Percentiles rank a stretch among this genome's conserved stretches.
Conservation (phyloP, 805 yeast genomes). For the Nakazawaea wickerhamii region DNA sequence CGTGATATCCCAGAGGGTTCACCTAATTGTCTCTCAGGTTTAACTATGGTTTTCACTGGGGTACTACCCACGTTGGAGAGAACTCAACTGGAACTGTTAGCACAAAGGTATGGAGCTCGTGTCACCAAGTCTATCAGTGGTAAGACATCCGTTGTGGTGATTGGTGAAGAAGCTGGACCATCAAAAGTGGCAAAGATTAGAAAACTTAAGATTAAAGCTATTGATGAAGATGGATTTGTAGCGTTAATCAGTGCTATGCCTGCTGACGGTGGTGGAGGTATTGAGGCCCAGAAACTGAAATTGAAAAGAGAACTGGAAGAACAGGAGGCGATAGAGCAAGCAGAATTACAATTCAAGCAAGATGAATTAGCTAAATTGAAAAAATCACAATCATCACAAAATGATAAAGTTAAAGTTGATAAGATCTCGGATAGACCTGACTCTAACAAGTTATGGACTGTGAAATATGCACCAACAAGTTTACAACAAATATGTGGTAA, state of each 20-base stretch:
- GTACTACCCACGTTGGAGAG: slow-evolving; percentile 75
- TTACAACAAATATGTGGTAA: slow-evolving; percentile 86
- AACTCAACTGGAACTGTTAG: slow-evolving; percentile 65
- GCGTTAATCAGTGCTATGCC: slow-evolving; percentile 77
- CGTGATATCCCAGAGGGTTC: slow-evolving; percentile 72
- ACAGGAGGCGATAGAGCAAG: slow-evolving; percentile 45
- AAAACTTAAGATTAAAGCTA: slow-evolving; percentile 68
- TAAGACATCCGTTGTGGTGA: slow-evolving; percentile 81
- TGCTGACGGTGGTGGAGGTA: slow-evolving; percentile 86
- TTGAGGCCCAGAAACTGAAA: slow-evolving; percentile 66
- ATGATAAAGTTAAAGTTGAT: slow-evolving; percentile 13
- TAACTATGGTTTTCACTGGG: slow-evolving; percentile 93
- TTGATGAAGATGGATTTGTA: slow-evolving; percentile 81
- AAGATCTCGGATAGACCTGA: slow-evolving; percentile 35
- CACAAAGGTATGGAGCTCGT: slow-evolving; percentile 85
- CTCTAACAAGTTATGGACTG: slow-evolving; percentile 82
- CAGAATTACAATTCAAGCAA: slow-evolving; percentile 39
- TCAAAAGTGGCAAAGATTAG: slow-evolving; percentile 82
- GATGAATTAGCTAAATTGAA: slow-evolving; percentile 27
- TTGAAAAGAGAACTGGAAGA: slow-evolving; percentile 68
- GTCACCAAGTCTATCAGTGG: slow-evolving; percentile 83
- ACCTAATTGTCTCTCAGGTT: slow-evolving; percentile 80
- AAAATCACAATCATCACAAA: slow-evolving; percentile 7
- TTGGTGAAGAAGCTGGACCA: slow-evolving; percentile 97
- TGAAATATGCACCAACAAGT: slow-evolving; percentile 80